phyloP scores from a whole-genome alignment of 805 yeast genomes.

The Yarrowia sp. region DNA sequence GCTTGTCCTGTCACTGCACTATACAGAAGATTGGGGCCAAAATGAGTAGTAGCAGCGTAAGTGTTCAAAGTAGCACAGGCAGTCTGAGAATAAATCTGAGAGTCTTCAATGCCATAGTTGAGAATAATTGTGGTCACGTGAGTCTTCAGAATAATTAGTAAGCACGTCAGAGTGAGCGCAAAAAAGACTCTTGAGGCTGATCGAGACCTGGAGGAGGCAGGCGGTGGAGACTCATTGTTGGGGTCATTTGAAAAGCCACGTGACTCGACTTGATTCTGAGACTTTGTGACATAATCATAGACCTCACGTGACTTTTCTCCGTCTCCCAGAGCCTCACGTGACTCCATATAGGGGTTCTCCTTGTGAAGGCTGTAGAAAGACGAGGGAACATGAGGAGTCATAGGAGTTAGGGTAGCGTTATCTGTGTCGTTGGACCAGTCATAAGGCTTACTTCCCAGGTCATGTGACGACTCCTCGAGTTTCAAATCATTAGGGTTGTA shows the following conservation, averaged over 20 bases:
- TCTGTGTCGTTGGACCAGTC: slow-evolving; percentile 22
- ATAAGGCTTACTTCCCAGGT: slow-evolving; percentile 1
- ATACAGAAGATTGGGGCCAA: slow-evolving; percentile 28
- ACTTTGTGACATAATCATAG: neutral
- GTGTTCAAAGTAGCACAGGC: slow-evolving; percentile 32
- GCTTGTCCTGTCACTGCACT: slow-evolving; percentile 16
- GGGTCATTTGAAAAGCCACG: too few species aligned
- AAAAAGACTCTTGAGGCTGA: neutral
- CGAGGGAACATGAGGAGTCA: slow-evolving; percentile 13
- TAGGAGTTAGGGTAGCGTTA: slow-evolving; percentile 5
- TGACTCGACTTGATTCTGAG: too few species aligned
- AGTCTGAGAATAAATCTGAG: slow-evolving; percentile 19
- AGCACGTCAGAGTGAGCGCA: neutral
- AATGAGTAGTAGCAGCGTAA: slow-evolving; percentile 23
- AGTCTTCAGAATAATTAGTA: slow-evolving; percentile 14
- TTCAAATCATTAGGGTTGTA: too few species aligned
- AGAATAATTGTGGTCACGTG: slow-evolving; percentile 23
- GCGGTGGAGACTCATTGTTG: neutral
- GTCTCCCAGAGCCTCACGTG: neutral
- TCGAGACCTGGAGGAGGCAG: neutral
- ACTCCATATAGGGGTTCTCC: slow-evolving; percentile 21
- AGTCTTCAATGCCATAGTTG: slow-evolving; percentile 16
- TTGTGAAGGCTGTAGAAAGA: slow-evolving; percentile 2
- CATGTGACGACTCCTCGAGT: neutral
- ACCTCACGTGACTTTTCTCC: slow-evolving; percentile 1